Percentiles rank a stretch among this genome's conserved stretches.
Conservation (phyloP, 106 monocot genomes). For the Dendrobium huoshanense region DNA sequence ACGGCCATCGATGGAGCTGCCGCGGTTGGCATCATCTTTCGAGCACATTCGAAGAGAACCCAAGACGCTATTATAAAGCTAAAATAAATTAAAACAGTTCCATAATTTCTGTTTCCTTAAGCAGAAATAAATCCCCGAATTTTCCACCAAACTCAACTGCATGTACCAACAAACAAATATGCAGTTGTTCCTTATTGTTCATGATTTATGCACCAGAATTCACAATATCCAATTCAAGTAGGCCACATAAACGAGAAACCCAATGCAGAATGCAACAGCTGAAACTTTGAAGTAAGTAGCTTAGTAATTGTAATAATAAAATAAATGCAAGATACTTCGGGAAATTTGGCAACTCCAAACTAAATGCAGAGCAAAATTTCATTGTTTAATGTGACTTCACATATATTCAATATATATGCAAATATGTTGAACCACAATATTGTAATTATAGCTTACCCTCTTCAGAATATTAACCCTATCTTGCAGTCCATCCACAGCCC, state of each 20-base stretch:
- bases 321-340: neutral
- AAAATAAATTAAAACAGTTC: neutral
- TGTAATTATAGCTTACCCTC: constrained; percentile 29
- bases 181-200: neutral
- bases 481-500: constrained; percentile 40
- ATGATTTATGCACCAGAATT: neutral
- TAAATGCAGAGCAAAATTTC: neutral
- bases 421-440: neutral
- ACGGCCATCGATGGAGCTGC: too few species aligned
- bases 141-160: neutral
- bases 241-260: neutral
- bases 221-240: neutral
- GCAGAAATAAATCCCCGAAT: too few species aligned
- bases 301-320: neutral
- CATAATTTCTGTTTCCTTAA: too few species aligned
- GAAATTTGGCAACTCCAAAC: constrained; percentile 1
- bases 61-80: neutral
- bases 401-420: neutral
- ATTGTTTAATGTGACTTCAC: neutral
- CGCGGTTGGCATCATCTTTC: too few species aligned
- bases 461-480: constrained; percentile 53
- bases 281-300: neutral
- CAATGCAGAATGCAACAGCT: neutral
- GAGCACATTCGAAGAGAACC: neutral
- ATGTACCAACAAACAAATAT: neutral